phyloP scores from a whole-genome alignment of 225 moss, liverwort and hornwort species.

The Marchantia paleacea region DNA sequence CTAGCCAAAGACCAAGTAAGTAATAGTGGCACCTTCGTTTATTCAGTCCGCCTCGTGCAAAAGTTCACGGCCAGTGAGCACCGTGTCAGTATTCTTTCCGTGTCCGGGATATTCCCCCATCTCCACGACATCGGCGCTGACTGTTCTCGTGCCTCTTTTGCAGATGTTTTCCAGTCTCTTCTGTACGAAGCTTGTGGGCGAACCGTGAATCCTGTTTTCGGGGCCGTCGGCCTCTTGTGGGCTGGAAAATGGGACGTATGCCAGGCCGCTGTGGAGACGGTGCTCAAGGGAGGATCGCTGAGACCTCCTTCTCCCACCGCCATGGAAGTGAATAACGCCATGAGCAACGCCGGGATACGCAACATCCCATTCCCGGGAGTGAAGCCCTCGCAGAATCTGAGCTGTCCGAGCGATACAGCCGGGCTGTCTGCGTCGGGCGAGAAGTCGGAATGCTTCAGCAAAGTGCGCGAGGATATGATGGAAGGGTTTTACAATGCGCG shows the following conservation, averaged over 20 bases:
- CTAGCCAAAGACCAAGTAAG: constrained; percentile 59
- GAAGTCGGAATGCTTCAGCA: constrained; percentile 10
- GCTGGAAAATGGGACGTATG: constrained; percentile 60
- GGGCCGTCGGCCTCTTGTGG: constrained; percentile 63
- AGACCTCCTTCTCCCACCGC: constrained; percentile 44
- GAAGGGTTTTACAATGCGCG: constrained; percentile 20
- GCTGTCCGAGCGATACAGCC: neutral
- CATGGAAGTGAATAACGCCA: constrained; percentile 6
- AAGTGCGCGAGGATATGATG: constrained; percentile 16
- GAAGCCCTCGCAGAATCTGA: constrained; percentile 11
- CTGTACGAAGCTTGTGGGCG: constrained; percentile 74
- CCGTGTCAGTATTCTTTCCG: neutral
- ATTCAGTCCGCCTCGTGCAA: no score
- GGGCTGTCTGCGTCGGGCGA: constrained; percentile 25
- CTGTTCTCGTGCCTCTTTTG: no score
- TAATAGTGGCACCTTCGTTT: neutral
- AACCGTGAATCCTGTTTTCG: constrained; percentile 75
- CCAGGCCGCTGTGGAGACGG: constrained; percentile 62
- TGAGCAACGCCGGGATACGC: constrained; percentile 1
- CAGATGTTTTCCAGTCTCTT: constrained; percentile 72
- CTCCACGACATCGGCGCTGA: no score
- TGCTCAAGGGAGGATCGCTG: constrained; percentile 56
- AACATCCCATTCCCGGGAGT: constrained; percentile 35
- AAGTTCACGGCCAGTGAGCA: neutral
- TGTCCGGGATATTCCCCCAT: no score